phyloP scores from a whole-genome alignment of 805 yeast species.

The Hanseniaspora thailandica region DNA sequence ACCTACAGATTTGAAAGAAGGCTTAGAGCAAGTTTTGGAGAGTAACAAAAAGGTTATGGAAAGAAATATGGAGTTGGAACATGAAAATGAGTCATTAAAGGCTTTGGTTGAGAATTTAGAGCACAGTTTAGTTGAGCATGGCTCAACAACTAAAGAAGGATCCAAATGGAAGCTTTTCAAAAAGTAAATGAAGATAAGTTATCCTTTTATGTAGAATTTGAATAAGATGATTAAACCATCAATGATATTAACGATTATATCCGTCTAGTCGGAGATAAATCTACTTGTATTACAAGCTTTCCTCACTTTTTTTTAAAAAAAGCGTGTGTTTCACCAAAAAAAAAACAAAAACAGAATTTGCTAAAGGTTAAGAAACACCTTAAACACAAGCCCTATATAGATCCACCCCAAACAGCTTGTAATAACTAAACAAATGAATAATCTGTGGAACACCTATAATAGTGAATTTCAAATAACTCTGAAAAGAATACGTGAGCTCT shows the following conservation, averaged over 20 bases:
- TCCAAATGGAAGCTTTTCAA: conserved; percentile 12
- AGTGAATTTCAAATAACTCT: conserved; percentile 29
- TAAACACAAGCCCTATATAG: too few relatives aligned
- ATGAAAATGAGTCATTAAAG: conserved; percentile 37
- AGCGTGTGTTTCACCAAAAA: too few relatives aligned
- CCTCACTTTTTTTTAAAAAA: too few relatives aligned
- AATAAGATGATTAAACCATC: too few relatives aligned
- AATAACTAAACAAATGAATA: conserved; percentile 23
- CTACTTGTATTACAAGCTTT: too few relatives aligned
- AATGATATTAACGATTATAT: too few relatives aligned
- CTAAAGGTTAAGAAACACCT: too few relatives aligned
- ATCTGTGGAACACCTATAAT: conserved; percentile 28
- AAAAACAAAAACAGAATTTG: neutral
- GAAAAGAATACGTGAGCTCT: conserved; percentile 21
- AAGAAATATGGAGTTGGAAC: conserved; percentile 46
- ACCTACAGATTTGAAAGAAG: conserved; percentile 36
- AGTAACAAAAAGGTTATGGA: conserved; percentile 57
- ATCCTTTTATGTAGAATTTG: too few relatives aligned
- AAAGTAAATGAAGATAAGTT: neutral
- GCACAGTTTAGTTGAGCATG: conserved; percentile 20
- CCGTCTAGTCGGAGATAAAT: too few relatives aligned
- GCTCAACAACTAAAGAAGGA: neutral
- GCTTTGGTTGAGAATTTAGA: conserved; percentile 32
- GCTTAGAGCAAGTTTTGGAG: conserved; percentile 48
- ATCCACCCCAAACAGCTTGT: too few relatives aligned